phyloP scores from a whole-genome alignment of 1,284 basidiomycete species.

The Ceratobasidium sp. region DNA sequence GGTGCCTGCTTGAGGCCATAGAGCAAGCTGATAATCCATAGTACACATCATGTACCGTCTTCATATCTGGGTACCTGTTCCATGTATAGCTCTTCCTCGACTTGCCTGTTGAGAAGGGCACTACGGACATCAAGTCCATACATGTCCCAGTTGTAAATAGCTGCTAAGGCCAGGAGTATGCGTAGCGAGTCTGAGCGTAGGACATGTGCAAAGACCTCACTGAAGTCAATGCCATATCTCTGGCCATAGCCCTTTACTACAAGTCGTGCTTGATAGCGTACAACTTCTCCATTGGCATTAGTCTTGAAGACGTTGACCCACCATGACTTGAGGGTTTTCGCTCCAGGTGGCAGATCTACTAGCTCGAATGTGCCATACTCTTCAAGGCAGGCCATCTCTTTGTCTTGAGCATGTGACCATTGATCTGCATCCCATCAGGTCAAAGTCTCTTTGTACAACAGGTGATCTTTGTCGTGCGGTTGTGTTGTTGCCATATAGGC shows the following conservation, averaged over 20 bases:
- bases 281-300: not conserved
- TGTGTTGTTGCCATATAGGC: not conserved
- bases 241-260: constrained; percentile 60
- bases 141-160: constrained; percentile 52
- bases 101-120: constrained; percentile 51
- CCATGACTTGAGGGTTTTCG: not conserved
- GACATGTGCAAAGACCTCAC: constrained; percentile 56
- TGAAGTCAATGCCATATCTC: constrained; percentile 53
- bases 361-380: too few relatives aligned
- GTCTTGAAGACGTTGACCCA: constrained; percentile 1
- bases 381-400: too few relatives aligned
- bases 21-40: constrained; percentile 48
- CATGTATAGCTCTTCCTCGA: constrained; percentile 59
- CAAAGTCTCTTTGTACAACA: not conserved
- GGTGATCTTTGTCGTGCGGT: not conserved
- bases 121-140: constrained; percentile 58
- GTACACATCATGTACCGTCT: constrained; percentile 31
- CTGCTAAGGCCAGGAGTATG: constrained; percentile 49
- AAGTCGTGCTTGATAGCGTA: constrained; percentile 56
- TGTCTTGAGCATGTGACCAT: too few relatives aligned
- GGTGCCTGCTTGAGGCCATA: constrained; percentile 54
- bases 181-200: constrained; percentile 49
- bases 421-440: not conserved
- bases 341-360: too few relatives aligned
- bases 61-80: constrained; percentile 48